Conservation (phyloP, 148 eudicot genomes). For the Rhododendron kiyosumense region DNA sequence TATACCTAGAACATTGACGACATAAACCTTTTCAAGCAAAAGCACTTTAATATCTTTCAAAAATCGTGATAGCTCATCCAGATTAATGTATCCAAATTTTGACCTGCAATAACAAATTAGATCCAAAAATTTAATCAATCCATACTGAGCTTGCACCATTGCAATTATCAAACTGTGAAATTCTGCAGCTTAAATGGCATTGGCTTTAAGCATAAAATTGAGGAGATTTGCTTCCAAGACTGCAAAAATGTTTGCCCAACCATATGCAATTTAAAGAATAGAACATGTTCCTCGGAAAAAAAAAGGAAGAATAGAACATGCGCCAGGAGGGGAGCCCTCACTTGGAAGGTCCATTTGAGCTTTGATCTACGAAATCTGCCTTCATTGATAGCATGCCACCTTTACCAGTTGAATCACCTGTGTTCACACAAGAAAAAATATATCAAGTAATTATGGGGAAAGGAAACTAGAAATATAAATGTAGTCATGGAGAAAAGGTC, state of each 20-base stretch:
- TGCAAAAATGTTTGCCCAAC: not conserved
- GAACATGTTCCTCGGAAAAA: not conserved
- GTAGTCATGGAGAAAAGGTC: not conserved
- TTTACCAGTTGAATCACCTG: constrained; percentile 30
- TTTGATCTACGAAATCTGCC: constrained; percentile 29
- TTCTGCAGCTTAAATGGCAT: not conserved
- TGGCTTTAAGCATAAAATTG: not conserved
- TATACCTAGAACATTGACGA: constrained; percentile 87
- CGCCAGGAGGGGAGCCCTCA: constrained; percentile 24
- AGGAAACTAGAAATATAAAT: constrained; percentile 42
- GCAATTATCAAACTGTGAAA: not conserved
- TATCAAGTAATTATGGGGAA: not conserved
- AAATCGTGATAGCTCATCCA: constrained; percentile 40
- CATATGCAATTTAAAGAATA: not conserved
- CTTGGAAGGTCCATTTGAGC: constrained; percentile 36
- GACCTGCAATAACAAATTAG: constrained; percentile 34
- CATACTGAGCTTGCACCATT: not conserved
- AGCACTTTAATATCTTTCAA: constrained; percentile 65
- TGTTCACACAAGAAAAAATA: constrained; percentile 9
- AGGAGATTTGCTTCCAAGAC: not conserved
- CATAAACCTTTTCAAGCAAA: constrained; percentile 60
- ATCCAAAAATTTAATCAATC: constrained; percentile 8
- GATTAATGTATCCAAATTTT: constrained; percentile 3
- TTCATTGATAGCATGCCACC: constrained; percentile 18
- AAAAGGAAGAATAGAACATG: not conserved